A percentile compares a stretch with the other conserved stretches of the same genome.
phyloP scores from a whole-genome alignment of 2,329 filamentous ascomycete species.

The Simplicillium sp. region DNA sequence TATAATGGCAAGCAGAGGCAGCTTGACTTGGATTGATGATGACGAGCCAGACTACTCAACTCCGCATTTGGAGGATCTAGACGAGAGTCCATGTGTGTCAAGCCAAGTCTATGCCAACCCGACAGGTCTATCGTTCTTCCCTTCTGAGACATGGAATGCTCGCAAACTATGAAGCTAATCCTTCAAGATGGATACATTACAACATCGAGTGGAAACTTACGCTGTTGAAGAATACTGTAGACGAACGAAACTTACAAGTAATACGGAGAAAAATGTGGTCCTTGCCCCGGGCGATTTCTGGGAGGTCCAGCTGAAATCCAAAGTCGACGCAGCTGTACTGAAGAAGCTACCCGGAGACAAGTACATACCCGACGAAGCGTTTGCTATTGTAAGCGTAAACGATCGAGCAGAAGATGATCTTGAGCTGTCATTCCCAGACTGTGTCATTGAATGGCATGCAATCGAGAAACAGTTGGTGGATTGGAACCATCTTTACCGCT shows the following conservation, averaged over 20 bases:
- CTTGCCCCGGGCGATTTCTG: background rate
- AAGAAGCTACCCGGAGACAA: background rate
- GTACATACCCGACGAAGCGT: background rate
- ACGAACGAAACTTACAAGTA: background rate
- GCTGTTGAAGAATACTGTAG: background rate
- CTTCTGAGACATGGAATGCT: background rate
- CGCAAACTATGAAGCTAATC: too few species aligned
- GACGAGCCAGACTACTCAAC: background rate
- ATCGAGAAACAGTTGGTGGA: background rate
- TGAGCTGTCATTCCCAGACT: background rate
- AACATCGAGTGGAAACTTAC: background rate
- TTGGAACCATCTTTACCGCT: background rate
- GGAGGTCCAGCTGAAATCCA: background rate
- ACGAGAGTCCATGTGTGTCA: background rate
- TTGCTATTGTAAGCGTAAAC: background rate
- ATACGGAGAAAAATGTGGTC: background rate
- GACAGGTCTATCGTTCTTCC: background rate
- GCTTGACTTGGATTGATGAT: background rate
- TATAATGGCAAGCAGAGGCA: background rate
- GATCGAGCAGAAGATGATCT: background rate
- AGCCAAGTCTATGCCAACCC: background rate
- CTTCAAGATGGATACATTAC: background rate
- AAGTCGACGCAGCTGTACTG: background rate
- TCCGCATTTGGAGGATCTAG: background rate
- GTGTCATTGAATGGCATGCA: background rate